Percentiles rank a stretch among this genome's conserved stretches.
Conservation (phyloP, 2,329 filamentous ascomycete genomes). For the Aspergillus fumigatiaffinis region DNA sequence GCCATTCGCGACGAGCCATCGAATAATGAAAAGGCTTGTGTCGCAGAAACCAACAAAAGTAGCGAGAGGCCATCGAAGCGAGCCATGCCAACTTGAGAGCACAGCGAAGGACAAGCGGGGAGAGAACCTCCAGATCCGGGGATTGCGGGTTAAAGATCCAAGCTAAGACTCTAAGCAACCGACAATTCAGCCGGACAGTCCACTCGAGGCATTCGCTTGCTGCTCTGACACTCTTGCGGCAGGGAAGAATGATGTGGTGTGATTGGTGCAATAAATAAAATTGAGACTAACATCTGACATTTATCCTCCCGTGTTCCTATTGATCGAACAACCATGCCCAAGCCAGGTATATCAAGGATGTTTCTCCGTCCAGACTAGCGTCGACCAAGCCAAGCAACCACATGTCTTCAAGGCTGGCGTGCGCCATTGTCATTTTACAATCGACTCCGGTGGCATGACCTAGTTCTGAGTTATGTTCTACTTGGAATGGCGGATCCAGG, state of each 20-base stretch:
- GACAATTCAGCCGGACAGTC: not conserved
- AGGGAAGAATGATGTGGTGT: not conserved
- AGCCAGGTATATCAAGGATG: not conserved
- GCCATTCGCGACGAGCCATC: not conserved
- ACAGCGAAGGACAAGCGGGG: not conserved
- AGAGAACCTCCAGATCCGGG: not conserved
- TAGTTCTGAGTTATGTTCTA: not conserved
- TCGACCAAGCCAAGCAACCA: not conserved
- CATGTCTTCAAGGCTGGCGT: not conserved
- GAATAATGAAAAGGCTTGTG: not conserved
- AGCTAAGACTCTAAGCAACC: not conserved
- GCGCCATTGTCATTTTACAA: not conserved
- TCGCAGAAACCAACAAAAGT: not conserved
- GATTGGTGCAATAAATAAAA: not conserved
- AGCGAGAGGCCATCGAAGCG: not conserved
- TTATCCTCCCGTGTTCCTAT: not conserved
- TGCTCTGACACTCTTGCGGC: not conserved
- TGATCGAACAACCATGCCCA: not conserved
- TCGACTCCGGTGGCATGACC: not conserved
- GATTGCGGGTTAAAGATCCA: not conserved
- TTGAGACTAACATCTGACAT: not conserved
- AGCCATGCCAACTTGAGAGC: not conserved
- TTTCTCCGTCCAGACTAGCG: not conserved
- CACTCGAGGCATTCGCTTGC: not conserved
- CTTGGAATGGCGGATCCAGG: not conserved